Evolutionary conservation across 495 filamentous ascomycete genomes (phyloP), one percentile per base, ranked within the genome.

Genomic region (Aspergillus incahuasiensis): DNA sequence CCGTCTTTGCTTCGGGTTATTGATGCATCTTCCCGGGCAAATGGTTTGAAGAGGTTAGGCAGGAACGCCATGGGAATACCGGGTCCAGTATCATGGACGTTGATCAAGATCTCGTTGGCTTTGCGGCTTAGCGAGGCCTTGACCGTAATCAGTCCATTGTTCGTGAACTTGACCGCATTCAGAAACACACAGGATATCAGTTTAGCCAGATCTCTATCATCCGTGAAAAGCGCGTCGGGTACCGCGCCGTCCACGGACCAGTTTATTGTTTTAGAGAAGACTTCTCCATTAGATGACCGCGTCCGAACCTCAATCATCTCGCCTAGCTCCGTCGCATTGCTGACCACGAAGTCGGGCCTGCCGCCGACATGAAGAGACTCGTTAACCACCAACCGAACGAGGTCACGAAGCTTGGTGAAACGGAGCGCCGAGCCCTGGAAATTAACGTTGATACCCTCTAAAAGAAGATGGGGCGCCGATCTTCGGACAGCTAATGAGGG

Each of bases 151-250:
- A 69, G 75, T 19, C 88, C 88, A 50, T 74, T 76, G 55, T 88
- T 84, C 0, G 89, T 90, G 61, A 91, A 92, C 64, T 92, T 92
- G 52, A 91, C 79, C 4, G 88, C 89, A 66, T 91, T 92, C 25
- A 89, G 71, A 52, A 90, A 82, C 15, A 91, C 80, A 54, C 86
- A 87, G 8, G 86, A 88, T 2, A 90, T 79, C 54, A 88, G 65
- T 63, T 90, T 91, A 11, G 83, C 81, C n/a, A 92, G 65, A 55
- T 89, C 85, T 53, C 84, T 80, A 61, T 88, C 83, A 67, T 89
- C 87, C 50, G 86, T 80, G 39, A 87, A 76, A 48, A 91, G 76
- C 3, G 79, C 81, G 20, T 86, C 81, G 0, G 88, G 88, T 20
- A 91, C 77, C 32, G 71, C 74, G 7, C 79, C 65, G 59, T 87